Base-by-base conservation (phyloP, 2,329 filamentous ascomycete genomes). In the Cytospora piceae region DNA sequence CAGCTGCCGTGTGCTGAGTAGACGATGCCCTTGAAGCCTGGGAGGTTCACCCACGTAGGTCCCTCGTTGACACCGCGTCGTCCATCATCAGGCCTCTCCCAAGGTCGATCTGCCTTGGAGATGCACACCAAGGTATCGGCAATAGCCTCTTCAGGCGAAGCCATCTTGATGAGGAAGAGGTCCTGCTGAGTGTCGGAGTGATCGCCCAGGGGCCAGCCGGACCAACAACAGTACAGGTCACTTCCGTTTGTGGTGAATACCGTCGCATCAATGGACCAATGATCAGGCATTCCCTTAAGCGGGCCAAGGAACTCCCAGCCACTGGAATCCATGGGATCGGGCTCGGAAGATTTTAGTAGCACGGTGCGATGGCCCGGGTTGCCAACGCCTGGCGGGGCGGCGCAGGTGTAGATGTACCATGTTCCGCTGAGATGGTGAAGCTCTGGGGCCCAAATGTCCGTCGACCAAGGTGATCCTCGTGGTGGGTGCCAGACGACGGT, bases 1-100 rank as follows among this genome's bases (percentile, higher is more conserved):
- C 69, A 70, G 60, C 68, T 70, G 11, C 68, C 69, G 29, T 70
- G 68, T 46, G 67, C 69, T 15, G 69, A 70, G 52, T 68, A 70
- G 3, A 70, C 69, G 31, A 70, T 70, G 22, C 69, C 69, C 20
- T 66, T 57, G 49, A 70, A 70, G 2, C 67, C 65, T 29, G 61
- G 46, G 49, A 67, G 54, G 62, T 65, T 60, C 24, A 70, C 63
- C 69, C 69, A 70, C 15, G 69, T 70, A 6, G 69, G 69, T 3
- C 69, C 69, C 61, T 70, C 69, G 37, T 70, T 70, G 46, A 70
- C 67, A 39, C 69, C 69, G 4, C 69, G 69, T 9, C 63, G 61
- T 1, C 67, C 68, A 29, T 64, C 60, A 32, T 70, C 69, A 3
- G 69, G 69, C 32, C 69, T 49, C 57, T 70, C 69, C 69, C 69